These are phyloP conservation scores for Cryomyces antarcticus DNA, from an alignment of 495 filamentous ascomycete species.

Conservation along the genomic window DNA sequence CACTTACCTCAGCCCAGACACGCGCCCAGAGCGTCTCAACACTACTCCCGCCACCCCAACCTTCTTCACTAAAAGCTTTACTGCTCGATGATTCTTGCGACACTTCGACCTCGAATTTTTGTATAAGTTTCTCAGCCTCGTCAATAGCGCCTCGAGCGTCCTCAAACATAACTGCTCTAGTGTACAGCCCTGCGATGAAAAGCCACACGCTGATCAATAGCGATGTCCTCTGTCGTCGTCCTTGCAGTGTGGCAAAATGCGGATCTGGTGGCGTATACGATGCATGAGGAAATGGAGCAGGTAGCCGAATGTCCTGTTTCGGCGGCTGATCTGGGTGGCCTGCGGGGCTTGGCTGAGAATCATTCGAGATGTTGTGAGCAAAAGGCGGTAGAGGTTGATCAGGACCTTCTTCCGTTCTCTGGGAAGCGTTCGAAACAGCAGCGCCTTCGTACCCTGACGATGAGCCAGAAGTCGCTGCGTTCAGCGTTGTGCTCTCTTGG, in stretches of 20 bases:
- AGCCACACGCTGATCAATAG: conserved; percentile 71
- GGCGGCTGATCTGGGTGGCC: conserved; percentile 30
- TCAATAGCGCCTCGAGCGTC: conserved; percentile 60
- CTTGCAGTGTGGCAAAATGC: conserved; percentile 12
- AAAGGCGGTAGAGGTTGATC: conserved; percentile 25
- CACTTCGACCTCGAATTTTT: conserved; percentile 30
- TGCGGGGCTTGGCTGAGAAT: conserved; percentile 21
- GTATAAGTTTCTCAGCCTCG: conserved; percentile 57
- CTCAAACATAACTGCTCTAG: conserved; percentile 53
- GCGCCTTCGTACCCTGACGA: too few relatives aligned
- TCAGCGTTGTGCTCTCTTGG: background rate
- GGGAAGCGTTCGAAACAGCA: too few relatives aligned
- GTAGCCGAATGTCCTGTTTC: conserved; percentile 30
- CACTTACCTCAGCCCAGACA: conserved; percentile 48
- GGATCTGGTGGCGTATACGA: conserved; percentile 9
- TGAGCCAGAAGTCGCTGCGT: background rate
- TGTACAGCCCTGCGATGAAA: conserved; percentile 69
- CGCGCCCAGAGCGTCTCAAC: conserved; percentile 68
- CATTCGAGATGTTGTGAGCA: conserved; percentile 28
- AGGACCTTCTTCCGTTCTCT: background rate
- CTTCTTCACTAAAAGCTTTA: conserved; percentile 32
- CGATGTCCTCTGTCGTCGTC: conserved; percentile 15
- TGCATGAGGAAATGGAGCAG: conserved; percentile 18
- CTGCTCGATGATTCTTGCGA: conserved; percentile 27
- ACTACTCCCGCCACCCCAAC: conserved; percentile 56